Evolutionary conservation across 2,329 filamentous ascomycete genomes (phyloP), one percentile per base, ranked within the genome.

Genomic region (Trichocomaceae sp.): DNA sequence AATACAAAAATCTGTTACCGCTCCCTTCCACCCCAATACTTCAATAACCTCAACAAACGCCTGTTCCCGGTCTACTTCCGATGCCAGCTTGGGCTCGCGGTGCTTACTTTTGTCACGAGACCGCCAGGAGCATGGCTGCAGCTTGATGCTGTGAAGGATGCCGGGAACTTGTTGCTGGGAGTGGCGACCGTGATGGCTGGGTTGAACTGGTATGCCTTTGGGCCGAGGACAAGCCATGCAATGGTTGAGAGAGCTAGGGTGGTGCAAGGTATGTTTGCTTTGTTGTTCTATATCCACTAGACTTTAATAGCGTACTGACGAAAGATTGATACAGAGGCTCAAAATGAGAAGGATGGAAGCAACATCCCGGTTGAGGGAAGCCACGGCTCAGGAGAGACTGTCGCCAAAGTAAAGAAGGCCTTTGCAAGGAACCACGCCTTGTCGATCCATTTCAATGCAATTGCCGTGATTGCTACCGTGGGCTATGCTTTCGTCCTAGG

Each of bases 391-490:
- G 23, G 12, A 12, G 33, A 12, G 33, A 37, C 15, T 37, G 2
- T 59, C 1, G 37, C 61, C 20, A 54, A 54, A 22, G 63, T 58
- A 1, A 72, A 73, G 50, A 64, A 64, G 8, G 60, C 51, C 0
- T 75, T 75, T 53, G 64, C 66, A 1, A 58, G 60, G 10, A 66
- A 66, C 20, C 72, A 76, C 61, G 72, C 72, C 8, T 73, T 74
- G 69, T 68, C 65, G 10, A 75, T 75, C 29, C 73, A 75, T 64
- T 31, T 75, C 20, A 75, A 77, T 57, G 60, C 73, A 2, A 62
- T 75, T 19, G 64, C 70, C 0, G 62, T 75, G 22, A 45, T 65
- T 19, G 64, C 65, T 5, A 67, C 66, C 0, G 48, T 69, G 1
- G 58, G 49, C 19, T 70, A 70, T 56, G 66, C 61, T 0, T 64